Base-by-base conservation (phyloP, 2,329 filamentous ascomycete species). In the Phaeophleospora eucalypticola region DNA sequence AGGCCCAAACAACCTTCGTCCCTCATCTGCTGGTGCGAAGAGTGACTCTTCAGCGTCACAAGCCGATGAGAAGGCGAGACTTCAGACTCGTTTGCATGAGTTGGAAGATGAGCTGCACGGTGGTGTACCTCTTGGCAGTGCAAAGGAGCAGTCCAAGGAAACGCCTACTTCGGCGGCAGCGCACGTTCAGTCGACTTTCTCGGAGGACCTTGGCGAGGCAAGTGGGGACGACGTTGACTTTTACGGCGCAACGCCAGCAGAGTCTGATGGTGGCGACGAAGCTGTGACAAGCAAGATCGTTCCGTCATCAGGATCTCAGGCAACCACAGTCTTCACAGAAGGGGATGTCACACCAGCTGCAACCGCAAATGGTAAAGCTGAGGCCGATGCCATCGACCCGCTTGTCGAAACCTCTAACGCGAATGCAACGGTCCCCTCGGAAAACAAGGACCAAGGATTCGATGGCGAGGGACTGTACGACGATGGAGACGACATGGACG, bases 401-500 rank as follows among this genome's bases (percentile, higher is more conserved):
- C n/a, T n/a, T n/a, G n/a, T n/a, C n/a, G n/a, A n/a, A n/a, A n/a
- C n/a, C n/a, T n/a, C n/a, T n/a, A n/a, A n/a, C n/a, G n/a, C n/a
- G n/a, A n/a, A n/a, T n/a, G n/a, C n/a, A n/a, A n/a, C n/a, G n/a
- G n/a, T n/a, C n/a, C n/a, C n/a, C n/a, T n/a, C n/a, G n/a, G n/a
- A n/a, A n/a, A n/a, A n/a, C n/a, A n/a, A n/a, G n/a, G n/a, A n/a
- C n/a, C n/a, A n/a, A n/a, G n/a, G n/a, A n/a, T n/a, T 29, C 6
- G 12, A 29, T 29, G 24, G 12, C 24, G 24, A 29, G 12, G 24
- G 24, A 7, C 24, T 12, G 12, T 6, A 29, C 7, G 24, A 29
- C 6, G 42, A 46, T 10, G 44, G 46, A 9, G 53, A 51, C 18
- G 41, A 47, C 36, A 14, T 52, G 27, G 41, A 51, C 21, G 40